phyloP scores from a whole-genome alignment of 306 rosid genomes.

The Malus sieversii region DNA sequence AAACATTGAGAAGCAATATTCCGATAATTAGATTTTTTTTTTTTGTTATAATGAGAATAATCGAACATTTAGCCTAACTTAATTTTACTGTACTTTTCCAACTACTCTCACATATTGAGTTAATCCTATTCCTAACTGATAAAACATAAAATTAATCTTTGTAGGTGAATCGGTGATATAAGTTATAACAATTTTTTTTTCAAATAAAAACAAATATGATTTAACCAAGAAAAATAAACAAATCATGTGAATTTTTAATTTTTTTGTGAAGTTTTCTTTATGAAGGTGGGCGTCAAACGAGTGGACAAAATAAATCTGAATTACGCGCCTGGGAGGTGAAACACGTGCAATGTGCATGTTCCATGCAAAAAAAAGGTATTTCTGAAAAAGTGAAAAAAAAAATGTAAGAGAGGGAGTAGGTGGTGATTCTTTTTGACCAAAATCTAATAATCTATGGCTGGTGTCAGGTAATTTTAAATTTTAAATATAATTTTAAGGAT shows the following conservation, averaged over 20 bases:
- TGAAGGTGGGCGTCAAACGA: not conserved
- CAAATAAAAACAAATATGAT: no score
- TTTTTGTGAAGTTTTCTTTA: not conserved
- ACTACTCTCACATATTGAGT: not conserved
- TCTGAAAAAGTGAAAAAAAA: not conserved
- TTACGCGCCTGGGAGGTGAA: conserved; percentile 10
- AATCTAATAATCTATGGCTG: not conserved
- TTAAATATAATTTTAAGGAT: not conserved
- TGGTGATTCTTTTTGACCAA: not conserved
- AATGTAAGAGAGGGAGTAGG: not conserved
- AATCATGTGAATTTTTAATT: not conserved
- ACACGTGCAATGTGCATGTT: conserved; percentile 13
- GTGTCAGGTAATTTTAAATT: not conserved
- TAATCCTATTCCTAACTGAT: not conserved
- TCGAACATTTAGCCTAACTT: not conserved
- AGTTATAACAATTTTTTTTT: no score
- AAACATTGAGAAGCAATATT: no score
- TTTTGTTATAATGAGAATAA: no score
- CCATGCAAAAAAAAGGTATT: not conserved
- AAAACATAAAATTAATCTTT: no score
- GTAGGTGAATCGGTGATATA: not conserved
- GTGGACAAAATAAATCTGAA: not conserved
- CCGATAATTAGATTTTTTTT: no score
- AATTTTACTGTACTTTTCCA: no score
- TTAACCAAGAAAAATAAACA: not conserved